Base-by-base conservation (phyloP, 192 early-diverging fungal species). In the Paraglomus brasilianum region DNA sequence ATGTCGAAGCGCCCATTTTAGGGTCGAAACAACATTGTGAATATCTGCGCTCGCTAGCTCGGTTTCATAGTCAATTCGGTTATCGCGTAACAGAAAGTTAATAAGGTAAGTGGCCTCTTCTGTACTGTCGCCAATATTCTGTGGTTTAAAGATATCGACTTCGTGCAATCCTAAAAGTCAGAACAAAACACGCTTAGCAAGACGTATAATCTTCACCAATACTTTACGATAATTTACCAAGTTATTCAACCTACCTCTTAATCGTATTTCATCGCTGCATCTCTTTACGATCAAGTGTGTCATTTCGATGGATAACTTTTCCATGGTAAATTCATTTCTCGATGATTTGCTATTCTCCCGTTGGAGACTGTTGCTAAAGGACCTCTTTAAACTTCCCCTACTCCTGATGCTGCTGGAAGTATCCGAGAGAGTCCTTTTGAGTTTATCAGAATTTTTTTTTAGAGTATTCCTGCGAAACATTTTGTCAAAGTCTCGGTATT, bases 1-100 rank as follows among this genome's bases (percentile, higher is more conserved):
- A 57, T 69, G 67, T 42, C 53, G 22, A 19, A 69, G 39, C 10
- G 67, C 41, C 67, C 67, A 69, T 58, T 69, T 69, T 56, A 69
- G 47, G 38, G 67, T 44, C 21, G 67, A 17, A 3, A 69, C 67
- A 10, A 69, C 43, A 47, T 69, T 69, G 58, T 59, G 43, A 40
- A 69, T 57, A 58, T 47, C 47, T 69, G 56, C 53, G 30, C 5
- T 39, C 39, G 30, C 15, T 7, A 69, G n/a, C 47, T 69, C 67
- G 36, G 56, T 56, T 17, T 69, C 67, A 46, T 47, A 69, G n/a
- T 58, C 9, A n/a, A 47, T 22, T 47, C 42, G 8, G 39, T 69
- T 58, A 5, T 58, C 67, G n/a, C 48, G 41, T n/a, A 69, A 53
- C 39, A 69, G 21, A 58, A 52, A 48, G 48, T 53, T 57, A 24